These are phyloP conservation scores for Medicago ruthenica DNA, from an alignment of 306 rosid genomes.

Conservation along the genomic window DNA sequence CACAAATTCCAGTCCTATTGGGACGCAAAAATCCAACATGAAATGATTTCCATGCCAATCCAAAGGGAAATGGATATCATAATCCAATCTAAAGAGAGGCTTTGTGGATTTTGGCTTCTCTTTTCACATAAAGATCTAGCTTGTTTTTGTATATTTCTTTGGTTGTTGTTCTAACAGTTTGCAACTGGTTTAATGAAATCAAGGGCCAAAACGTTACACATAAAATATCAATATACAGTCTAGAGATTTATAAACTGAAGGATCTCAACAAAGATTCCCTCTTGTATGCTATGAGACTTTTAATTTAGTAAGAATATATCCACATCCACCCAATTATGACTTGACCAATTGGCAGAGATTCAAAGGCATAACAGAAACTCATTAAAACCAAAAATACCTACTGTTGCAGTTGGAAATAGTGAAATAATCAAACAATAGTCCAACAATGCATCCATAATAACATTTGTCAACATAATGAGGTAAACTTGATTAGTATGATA, in stretches of 20 bases:
- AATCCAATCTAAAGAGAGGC: too few relatives aligned
- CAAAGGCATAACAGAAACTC: not conserved
- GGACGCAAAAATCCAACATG: too few relatives aligned
- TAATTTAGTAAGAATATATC: not conserved
- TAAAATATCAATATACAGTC: not conserved
- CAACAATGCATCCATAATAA: not conserved
- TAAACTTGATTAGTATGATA: not conserved
- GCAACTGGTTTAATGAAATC: too few relatives aligned
- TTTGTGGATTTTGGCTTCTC: too few relatives aligned
- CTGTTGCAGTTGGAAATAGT: not conserved
- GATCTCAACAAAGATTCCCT: not conserved
- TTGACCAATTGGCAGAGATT: not conserved
- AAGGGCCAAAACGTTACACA: not conserved
- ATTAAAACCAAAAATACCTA: not conserved
- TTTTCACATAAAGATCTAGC: too few relatives aligned
- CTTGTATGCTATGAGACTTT: too few relatives aligned
- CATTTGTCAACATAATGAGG: not conserved
- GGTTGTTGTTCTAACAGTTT: too few relatives aligned
- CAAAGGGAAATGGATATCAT: too few relatives aligned
- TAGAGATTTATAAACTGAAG: not conserved
- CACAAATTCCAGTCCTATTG: too few relatives aligned
- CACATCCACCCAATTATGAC: not conserved
- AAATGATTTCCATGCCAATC: too few relatives aligned
- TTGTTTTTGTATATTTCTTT: too few relatives aligned
- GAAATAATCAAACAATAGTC: constrained; percentile 9